Evolutionary conservation across 495 filamentous ascomycete genomes (phyloP).

Genomic region (Penicillium riverlandense): DNA sequence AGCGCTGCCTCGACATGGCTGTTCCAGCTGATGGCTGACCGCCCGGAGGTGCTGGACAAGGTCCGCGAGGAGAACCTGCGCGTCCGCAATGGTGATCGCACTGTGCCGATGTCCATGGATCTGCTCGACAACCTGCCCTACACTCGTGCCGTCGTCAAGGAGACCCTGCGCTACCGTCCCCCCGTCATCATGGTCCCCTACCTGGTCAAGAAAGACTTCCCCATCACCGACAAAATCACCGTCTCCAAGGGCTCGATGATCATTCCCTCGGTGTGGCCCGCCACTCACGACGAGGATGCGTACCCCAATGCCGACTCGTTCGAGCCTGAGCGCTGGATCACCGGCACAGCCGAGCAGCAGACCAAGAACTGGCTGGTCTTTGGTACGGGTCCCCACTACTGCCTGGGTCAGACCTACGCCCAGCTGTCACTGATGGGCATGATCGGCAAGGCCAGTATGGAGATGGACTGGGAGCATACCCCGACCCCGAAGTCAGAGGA

Average conservation of each 20-base stretch:
- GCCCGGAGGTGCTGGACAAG: conserved; percentile 82
- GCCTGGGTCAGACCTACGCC: conserved; percentile 92
- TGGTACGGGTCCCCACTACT: conserved; percentile 94
- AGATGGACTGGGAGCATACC: conserved; percentile 86
- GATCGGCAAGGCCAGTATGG: conserved; percentile 89
- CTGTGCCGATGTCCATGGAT: conserved; percentile 67
- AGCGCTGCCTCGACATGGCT: conserved; percentile 90
- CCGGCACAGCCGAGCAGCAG: conserved; percentile 83
- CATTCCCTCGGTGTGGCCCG: conserved; percentile 81
- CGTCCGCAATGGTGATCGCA: conserved; percentile 68
- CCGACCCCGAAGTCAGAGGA: conserved; percentile 75
- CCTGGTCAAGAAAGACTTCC: conserved; percentile 90
- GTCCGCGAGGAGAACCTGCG: conserved; percentile 87
- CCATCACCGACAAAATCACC: conserved; percentile 80
- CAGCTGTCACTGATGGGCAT: conserved; percentile 81
- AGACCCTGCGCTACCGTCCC: conserved; percentile 90
- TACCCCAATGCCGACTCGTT: conserved; percentile 86
- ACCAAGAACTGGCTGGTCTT: conserved; percentile 97
- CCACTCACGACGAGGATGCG: conserved; percentile 87
- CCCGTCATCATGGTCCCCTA: conserved; percentile 98
- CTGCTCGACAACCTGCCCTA: conserved; percentile 83
- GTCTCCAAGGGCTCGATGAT: conserved; percentile 93
- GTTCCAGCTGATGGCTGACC: conserved; percentile 91
- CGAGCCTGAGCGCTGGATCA: conserved; percentile 84
- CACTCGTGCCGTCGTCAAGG: conserved; percentile 88